Evolutionary conservation across 176 grass and related monocot genomes (phyloP), one percentile per base, ranked within the genome.

Genomic region (Microstegium vimineum): DNA sequence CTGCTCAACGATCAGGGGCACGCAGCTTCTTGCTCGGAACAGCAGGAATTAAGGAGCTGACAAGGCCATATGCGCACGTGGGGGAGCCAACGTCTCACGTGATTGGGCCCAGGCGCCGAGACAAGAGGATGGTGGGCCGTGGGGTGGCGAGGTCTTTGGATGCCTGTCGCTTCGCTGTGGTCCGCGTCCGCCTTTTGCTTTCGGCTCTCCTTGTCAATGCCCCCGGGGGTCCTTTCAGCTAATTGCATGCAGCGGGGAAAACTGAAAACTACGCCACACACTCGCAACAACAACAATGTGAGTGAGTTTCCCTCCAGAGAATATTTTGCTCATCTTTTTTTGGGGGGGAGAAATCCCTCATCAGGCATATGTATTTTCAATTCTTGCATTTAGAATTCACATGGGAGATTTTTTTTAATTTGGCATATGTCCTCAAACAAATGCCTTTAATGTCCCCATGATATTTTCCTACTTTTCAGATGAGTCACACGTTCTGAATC

Each of bases 31-130:
- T 75, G 87, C 81, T 75, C 75, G 62, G 73, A 80, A 80, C 51
- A 84, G 5, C 43, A 61, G 66, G 81, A 67, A 89, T 1, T 18
- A 17, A 17, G 33, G 87, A 75, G 76, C 82, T 71, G 63, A 82
- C 45, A 62, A 64, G 82, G 69, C 74, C 11, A 89, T 76, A 77
- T 40, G 71, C 27, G 87, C 87, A 89, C 83, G 83, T 82, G 83
- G 83, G 64, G 69, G 31, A 80, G 47, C 20, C 69, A 23, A 31
- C 69, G 41, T 49, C 33, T 82, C 87, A 89, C 83, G 87, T 89
- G 87, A 86, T n/a, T 28, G 47, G 35, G 15, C 15, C 5, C 20
- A 54, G 69, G 8, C 10, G 6, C 18, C 49, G 4, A 62, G 77
- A 81, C 77, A 74, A 64, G 64, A 76, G 71, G 82, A 56, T 35